Evolutionary conservation across 805 yeast genomes (phyloP), one percentile per base, ranked within the genome.

Genomic region (Wickerhamiella alocasiicola): DNA sequence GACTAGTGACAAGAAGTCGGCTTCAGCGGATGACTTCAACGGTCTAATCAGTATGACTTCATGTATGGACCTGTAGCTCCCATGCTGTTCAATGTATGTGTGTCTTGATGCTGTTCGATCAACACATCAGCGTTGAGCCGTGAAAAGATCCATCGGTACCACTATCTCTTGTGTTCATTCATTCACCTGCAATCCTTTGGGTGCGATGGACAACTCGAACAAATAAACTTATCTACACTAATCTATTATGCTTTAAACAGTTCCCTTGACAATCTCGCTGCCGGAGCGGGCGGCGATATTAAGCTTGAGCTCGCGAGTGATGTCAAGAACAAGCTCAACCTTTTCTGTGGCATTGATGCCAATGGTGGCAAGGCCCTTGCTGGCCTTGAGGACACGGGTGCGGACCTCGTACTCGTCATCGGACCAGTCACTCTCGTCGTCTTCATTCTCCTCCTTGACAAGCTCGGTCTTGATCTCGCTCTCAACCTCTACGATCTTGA

Each of bases 381-480:
- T 83, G 48, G 85, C 73, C 55, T 72, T 72, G 67, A 75, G 76
- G 34, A 75, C 76, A 49, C 79, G 79, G 65, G 76, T 81, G 63
- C 76, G 78, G 49, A 74, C 65, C 57, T 83, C 70, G 63, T 87
- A 95, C 50, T 95, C 95, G 67, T 87, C 96, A 53, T 84, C 95
- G 27, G 67, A 63, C 63, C 69, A 66, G 55, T 67, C 71, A 41
- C 62, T 60, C 52, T 65, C 70, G 41, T 66, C 71, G 26, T 67
- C 72, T 40, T 61, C 60, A 47, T 70, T 66, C 63, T 82, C 95
- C 33, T 83, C 60, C 51, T 77, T 77, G 45, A 83, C 81, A 62
- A 84, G 93, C 65, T 78, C 77, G 53, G 87, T 67, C 52, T 81
- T 73, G 57, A 87, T 74, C 61, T 79, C 78, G 62, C 91, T 95